Conservation (phyloP, 1,284 basidiomycete genomes). For the Paramarasmius palmivorus region DNA sequence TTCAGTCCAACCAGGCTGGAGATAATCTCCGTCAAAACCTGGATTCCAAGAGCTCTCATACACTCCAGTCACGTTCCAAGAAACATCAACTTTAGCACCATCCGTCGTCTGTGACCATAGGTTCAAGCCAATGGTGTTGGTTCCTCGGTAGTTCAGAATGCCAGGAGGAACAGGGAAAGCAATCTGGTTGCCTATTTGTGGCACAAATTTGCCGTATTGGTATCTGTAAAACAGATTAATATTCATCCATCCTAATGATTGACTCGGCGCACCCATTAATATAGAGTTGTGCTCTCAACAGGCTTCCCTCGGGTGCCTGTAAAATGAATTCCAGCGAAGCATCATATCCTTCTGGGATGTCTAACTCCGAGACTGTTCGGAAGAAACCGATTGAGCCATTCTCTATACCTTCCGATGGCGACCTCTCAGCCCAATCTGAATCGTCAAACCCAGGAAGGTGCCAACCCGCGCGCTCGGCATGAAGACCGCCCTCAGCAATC, state of each 20-base stretch:
- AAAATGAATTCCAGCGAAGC: constrained; percentile 52
- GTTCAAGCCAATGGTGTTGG: constrained; percentile 7
- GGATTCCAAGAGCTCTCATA: constrained; percentile 16
- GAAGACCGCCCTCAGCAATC: constrained; percentile 11
- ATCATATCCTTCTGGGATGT: constrained; percentile 46
- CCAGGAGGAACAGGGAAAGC: constrained; percentile 12
- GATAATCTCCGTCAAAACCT: constrained; percentile 14
- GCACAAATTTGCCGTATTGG: constrained; percentile 19
- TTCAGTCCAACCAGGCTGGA: constrained; percentile 17
- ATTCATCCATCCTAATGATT: constrained; percentile 27
- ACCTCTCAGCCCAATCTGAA: constrained; percentile 17
- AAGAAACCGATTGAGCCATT: constrained; percentile 50
- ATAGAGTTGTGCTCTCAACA: constrained; percentile 56
- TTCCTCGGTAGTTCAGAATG: constrained; percentile 9
- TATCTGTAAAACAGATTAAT: constrained; percentile 6
- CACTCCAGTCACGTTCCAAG: constrained; percentile 17
- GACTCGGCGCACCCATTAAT: constrained; percentile 58
- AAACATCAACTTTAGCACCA: constrained; percentile 11
- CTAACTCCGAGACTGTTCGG: constrained; percentile 50
- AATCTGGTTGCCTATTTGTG: constrained; percentile 16
- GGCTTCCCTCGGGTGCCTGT: constrained; percentile 34
- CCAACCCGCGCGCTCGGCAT: constrained; percentile 22
- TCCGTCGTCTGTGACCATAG: constrained; percentile 10
- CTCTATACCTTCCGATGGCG: constrained; percentile 14
- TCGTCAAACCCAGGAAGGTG: constrained; percentile 24